phyloP scores from a whole-genome alignment of 345 rosid genomes.

The Ailanthus altissimus region DNA sequence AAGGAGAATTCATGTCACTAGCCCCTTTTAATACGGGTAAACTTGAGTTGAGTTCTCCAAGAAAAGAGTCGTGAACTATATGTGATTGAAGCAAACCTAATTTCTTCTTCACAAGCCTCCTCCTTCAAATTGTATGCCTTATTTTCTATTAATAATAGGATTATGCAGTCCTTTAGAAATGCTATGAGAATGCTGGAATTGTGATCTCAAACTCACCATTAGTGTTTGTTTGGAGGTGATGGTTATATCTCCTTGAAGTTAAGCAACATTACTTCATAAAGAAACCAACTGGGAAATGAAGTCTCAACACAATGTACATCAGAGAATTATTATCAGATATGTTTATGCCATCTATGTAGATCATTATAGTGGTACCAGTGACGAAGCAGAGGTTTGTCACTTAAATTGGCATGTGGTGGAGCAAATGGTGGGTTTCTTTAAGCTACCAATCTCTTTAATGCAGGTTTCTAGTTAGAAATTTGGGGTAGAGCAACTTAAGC shows the following conservation, averaged over 20 bases:
- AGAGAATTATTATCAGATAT: background rate
- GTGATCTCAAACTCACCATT: background rate
- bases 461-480: background rate
- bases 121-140: background rate
- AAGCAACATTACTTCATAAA: background rate
- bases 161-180: background rate
- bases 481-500: background rate
- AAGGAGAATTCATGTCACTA: slow-evolving; percentile 1
- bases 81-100: background rate
- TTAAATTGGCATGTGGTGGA: background rate
- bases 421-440: background rate
- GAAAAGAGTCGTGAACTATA: background rate
- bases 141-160: background rate
- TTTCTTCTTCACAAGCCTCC: background rate
- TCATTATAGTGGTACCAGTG: background rate
- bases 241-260: background rate
- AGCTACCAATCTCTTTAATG: background rate
- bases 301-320: background rate
- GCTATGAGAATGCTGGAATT: background rate
- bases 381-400: background rate
- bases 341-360: background rate
- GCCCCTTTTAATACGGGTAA: background rate
- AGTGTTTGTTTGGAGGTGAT: background rate
- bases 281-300: background rate
- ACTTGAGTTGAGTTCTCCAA: background rate